These are phyloP conservation scores for Dothideomycetidae sp. DNA, from an alignment of 2,329 filamentous ascomycete species.

Conservation along the genomic window DNA sequence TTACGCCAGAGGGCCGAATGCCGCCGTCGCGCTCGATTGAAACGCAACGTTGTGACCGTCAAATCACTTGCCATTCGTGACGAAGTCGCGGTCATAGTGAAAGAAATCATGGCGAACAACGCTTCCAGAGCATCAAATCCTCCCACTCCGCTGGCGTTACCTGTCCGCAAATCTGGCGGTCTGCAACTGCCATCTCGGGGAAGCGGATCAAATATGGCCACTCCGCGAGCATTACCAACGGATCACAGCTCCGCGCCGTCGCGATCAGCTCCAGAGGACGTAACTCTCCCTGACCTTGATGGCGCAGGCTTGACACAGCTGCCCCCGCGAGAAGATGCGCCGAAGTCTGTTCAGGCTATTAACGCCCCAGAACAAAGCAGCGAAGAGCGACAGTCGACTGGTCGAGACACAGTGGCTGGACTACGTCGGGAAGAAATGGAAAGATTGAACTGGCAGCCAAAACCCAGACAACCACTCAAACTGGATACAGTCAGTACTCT, in stretches of 20 bases:
- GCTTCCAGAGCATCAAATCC: conserved; percentile 12
- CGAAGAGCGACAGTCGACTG: conserved; percentile 8
- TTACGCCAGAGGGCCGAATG: conserved; percentile 23
- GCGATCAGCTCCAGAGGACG: not conserved
- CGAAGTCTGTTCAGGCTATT: not conserved
- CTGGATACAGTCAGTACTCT: conserved; percentile 15
- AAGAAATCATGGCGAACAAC: not conserved
- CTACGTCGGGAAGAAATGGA: conserved; percentile 14
- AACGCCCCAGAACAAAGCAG: not conserved
- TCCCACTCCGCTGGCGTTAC: conserved; percentile 11
- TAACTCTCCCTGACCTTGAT: conserved; percentile 5
- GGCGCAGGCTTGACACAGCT: conserved; percentile 2
- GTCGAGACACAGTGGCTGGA: conserved; percentile 12
- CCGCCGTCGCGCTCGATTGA: not conserved
- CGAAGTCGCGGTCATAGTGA: not conserved
- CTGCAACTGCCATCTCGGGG: conserved; percentile 19
- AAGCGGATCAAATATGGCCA: conserved; percentile 39
- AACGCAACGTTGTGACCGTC: not conserved
- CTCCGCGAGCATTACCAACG: conserved; percentile 34
- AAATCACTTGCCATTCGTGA: not conserved
- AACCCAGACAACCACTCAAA: conserved; percentile 16
- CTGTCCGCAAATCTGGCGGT: conserved; percentile 9
- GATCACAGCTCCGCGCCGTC: not conserved
- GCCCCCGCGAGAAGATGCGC: conserved; percentile 1
- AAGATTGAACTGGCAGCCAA: conserved; percentile 16